Evolutionary conservation across 192 early-diverging fungal species (phyloP).

Genomic region (Piromyces finnis): DNA sequence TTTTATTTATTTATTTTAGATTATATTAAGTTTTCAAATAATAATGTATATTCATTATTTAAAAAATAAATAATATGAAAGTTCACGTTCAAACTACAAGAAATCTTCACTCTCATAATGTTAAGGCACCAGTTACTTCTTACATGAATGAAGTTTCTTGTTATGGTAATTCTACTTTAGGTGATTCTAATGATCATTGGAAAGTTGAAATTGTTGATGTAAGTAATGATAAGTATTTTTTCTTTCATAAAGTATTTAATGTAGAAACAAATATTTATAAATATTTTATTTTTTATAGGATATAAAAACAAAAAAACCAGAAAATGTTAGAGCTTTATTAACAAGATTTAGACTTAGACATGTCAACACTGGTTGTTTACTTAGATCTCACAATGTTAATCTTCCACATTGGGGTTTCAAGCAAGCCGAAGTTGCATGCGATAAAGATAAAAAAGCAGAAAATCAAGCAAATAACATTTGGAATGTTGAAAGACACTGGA

Average conservation of each 20-base stretch:
- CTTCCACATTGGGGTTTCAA: background rate
- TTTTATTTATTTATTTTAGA: no score
- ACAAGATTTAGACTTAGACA: conserved; percentile 2
- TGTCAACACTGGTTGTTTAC: background rate
- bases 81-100: background rate
- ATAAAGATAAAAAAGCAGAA: background rate
- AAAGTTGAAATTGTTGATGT: conserved; percentile 45
- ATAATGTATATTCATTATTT: no score
- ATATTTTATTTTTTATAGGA: background rate
- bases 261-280: no score
- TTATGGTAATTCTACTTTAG: conserved; percentile 42
- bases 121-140: conserved; percentile 37
- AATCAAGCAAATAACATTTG: conserved; percentile 6
- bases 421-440: background rate
- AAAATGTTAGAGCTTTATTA: conserved; percentile 36
- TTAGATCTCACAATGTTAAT: background rate
- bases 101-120: conserved; percentile 1
- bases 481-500: conserved; percentile 18
- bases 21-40: no score
- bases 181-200: conserved; percentile 90
- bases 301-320: conserved; percentile 9
- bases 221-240: no score
- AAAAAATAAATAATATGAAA: no score
- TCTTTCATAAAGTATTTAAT: no score
- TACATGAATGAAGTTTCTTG: conserved; percentile 32